These are phyloP conservation scores for Cutaneotrichosporon cavernicola DNA, from an alignment of 1,284 basidiomycete species.

Conservation along the genomic window DNA sequence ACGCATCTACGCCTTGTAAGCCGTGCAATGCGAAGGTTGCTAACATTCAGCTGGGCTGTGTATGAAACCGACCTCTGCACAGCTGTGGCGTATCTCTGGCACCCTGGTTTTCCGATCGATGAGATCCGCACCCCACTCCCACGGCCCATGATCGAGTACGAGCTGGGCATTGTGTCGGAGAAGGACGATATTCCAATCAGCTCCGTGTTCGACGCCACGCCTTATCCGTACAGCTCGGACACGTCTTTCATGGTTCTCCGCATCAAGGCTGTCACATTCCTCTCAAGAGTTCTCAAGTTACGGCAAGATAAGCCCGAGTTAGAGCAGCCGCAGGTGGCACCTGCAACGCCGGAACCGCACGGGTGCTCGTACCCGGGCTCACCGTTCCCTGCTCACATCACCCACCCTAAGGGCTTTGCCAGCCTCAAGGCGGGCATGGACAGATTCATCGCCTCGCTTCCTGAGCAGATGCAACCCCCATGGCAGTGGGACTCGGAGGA, in stretches of 20 bases:
- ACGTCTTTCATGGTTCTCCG: conserved; percentile 28
- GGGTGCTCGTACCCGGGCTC: conserved; percentile 25
- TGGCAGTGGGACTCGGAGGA: conserved; percentile 36
- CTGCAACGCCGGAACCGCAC: neutral
- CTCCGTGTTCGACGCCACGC: conserved; percentile 19
- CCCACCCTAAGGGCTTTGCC: conserved; percentile 24
- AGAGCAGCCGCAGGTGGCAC: neutral
- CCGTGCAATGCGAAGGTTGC: neutral
- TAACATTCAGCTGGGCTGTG: conserved; percentile 36
- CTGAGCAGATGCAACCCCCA: conserved; percentile 36
- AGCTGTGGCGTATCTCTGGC: conserved; percentile 37
- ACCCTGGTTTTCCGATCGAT: conserved; percentile 32
- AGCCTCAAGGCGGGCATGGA: conserved; percentile 23
- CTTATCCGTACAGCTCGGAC: conserved; percentile 15
- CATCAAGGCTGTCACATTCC: conserved; percentile 31
- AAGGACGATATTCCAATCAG: conserved; percentile 29
- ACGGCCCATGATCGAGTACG: conserved; percentile 33
- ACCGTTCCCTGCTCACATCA: conserved; percentile 17
- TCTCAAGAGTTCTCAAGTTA: conserved; percentile 26
- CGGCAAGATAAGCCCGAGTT: conserved; percentile 28
- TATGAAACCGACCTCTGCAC: conserved; percentile 39
- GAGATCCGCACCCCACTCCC: conserved; percentile 40
- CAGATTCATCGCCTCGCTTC: conserved; percentile 24
- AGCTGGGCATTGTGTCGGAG: conserved; percentile 28
- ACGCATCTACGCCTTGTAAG: conserved; percentile 36